Percentiles rank a stretch among this genome's conserved stretches.
Evolutionary conservation across 768 basidiomycete species (phyloP).

Genomic region (Gelatoporia subvermispora): DNA sequence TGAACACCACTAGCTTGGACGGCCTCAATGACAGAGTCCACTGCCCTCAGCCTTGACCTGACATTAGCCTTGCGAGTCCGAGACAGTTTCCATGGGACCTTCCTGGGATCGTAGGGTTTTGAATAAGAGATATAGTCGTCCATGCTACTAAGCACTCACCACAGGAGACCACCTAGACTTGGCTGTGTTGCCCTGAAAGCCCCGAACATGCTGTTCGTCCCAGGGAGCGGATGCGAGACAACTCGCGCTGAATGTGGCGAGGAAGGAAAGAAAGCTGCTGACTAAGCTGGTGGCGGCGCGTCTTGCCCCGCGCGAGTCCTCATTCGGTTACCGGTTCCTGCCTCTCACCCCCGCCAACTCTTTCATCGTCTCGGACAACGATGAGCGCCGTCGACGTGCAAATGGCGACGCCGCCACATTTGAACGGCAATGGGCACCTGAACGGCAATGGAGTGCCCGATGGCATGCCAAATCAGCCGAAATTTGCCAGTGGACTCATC

Average conservation of each 20-base stretch:
- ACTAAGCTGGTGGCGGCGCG: constrained; percentile 17
- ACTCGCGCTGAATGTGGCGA: constrained; percentile 3
- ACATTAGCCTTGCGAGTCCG: constrained; percentile 89
- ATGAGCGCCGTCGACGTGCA: constrained; percentile 45
- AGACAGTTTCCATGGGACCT: constrained; percentile 91
- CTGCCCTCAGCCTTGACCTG: constrained; percentile 82
- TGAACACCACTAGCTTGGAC: constrained; percentile 79
- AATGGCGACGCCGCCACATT: constrained; percentile 19
- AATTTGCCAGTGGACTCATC: constrained; percentile 82
- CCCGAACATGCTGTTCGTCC: constrained; percentile 62
- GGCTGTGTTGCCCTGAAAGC: constrained; percentile 72
- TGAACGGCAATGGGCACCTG: constrained; percentile 41
- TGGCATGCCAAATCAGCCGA: constrained; percentile 28
- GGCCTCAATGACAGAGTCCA: constrained; percentile 90
- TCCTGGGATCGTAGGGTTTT: constrained; percentile 47
- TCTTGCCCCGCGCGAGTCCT: background rate
- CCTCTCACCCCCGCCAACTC: constrained; percentile 20
- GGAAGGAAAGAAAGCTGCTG: constrained; percentile 16
- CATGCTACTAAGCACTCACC: constrained; percentile 43
- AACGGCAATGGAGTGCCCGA: constrained; percentile 36
- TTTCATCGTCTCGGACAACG: background rate
- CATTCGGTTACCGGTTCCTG: background rate
- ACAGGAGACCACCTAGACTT: constrained; percentile 74
- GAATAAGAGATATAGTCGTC: background rate
- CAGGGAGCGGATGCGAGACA: constrained; percentile 8